Evolutionary conservation across 805 yeast genomes (phyloP).

Genomic region (Deakozyma indianensis): DNA sequence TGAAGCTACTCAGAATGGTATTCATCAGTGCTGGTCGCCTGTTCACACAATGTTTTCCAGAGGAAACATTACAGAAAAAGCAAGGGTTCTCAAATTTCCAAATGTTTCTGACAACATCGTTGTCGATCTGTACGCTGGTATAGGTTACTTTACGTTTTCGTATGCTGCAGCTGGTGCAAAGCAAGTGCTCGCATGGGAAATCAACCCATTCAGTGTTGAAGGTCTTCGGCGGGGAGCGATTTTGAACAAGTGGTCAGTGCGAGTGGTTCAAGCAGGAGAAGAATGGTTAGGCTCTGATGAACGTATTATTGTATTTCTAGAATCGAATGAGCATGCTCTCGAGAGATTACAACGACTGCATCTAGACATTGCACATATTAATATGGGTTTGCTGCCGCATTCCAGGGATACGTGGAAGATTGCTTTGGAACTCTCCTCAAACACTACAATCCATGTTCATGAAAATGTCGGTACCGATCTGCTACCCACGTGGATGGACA

Average conservation of each 20-base stretch:
- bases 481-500: slow-evolving; percentile 21
- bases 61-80: slow-evolving; percentile 74
- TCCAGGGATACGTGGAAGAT: slow-evolving; percentile 49
- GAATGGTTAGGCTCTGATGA: slow-evolving; percentile 17
- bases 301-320: slow-evolving; percentile 40
- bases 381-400: slow-evolving; percentile 66
- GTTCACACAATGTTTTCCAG: slow-evolving; percentile 74
- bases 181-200: slow-evolving; percentile 59
- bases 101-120: slow-evolving; percentile 28
- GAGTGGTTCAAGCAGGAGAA: slow-evolving; percentile 22
- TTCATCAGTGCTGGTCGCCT: slow-evolving; percentile 75
- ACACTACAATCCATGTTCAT: slow-evolving; percentile 42
- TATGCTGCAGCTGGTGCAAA: slow-evolving; percentile 43
- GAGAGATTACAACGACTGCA: slow-evolving; percentile 21
- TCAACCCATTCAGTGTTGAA: slow-evolving; percentile 72
- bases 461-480: slow-evolving; percentile 46
- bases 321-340: slow-evolving; percentile 41
- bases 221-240: slow-evolving; percentile 48
- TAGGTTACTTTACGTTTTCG: slow-evolving; percentile 68
- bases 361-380: slow-evolving; percentile 39
- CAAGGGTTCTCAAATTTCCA: slow-evolving; percentile 32
- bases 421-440: slow-evolving; percentile 18
- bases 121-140: slow-evolving; percentile 69
- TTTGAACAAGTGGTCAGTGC: slow-evolving; percentile 28
- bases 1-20: slow-evolving; percentile 52